These are phyloP conservation scores for Solanum clarkiae DNA, from an alignment of 257 asterid genomes.

Conservation along the genomic window DNA sequence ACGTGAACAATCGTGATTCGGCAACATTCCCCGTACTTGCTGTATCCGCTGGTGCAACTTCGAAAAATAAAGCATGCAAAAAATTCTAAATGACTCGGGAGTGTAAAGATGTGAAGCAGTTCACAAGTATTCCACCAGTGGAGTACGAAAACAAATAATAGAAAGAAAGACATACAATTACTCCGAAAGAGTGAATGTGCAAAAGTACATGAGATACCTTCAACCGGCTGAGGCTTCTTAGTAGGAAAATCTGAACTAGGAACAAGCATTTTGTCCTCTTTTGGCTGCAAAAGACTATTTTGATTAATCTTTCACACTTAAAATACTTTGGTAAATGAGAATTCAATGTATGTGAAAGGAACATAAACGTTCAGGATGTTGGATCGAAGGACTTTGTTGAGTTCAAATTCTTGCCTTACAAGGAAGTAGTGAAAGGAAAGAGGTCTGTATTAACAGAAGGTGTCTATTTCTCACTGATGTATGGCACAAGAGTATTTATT, in stretches of 20 bases:
- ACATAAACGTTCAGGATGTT: neutral
- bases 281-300: slow-evolving; percentile 21
- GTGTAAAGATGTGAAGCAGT: neutral
- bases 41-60: slow-evolving; percentile 37
- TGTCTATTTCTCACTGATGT: neutral
- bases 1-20: slow-evolving; percentile 26
- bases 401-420: neutral
- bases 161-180: neutral
- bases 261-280: slow-evolving; percentile 45
- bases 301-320: neutral
- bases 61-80: neutral
- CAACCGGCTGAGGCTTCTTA: slow-evolving; percentile 48
- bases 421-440: neutral
- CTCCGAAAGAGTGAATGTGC: neutral
- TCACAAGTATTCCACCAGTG: neutral
- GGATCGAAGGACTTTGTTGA: neutral
- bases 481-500: neutral
- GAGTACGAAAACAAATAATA: neutral
- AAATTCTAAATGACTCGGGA: neutral
- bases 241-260: slow-evolving; percentile 31
- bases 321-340: neutral
- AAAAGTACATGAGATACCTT: slow-evolving; percentile 27
- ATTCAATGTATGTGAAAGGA: neutral
- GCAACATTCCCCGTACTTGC: slow-evolving; percentile 19
- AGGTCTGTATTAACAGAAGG: neutral